Evolutionary conservation across 441 rosid species (phyloP).

Genomic region (Erysimum cheiri): DNA sequence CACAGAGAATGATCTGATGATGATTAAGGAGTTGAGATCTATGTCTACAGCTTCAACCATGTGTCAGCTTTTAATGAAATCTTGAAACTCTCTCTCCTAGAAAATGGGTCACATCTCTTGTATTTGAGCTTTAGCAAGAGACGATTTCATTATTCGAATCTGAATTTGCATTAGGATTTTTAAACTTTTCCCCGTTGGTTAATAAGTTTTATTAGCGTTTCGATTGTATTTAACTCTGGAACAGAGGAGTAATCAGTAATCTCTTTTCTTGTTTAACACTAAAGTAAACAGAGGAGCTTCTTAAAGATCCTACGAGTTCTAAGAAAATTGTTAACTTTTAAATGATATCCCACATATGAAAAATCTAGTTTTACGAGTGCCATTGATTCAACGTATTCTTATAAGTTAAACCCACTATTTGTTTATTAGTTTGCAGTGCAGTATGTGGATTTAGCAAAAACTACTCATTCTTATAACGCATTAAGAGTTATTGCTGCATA

Average conservation of each 20-base stretch:
- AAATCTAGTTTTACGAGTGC: background rate
- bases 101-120: background rate
- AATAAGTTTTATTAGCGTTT: background rate
- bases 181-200: background rate
- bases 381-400: background rate
- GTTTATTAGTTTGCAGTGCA: too few species aligned
- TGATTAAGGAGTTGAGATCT: slow-evolving; percentile 24
- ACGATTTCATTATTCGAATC: background rate
- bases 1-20: background rate
- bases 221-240: background rate
- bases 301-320: too few species aligned
- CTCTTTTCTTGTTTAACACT: background rate
- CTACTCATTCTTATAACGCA: too few species aligned
- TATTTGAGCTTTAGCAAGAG: background rate
- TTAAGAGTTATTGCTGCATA: background rate
- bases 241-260: background rate
- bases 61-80: slow-evolving; percentile 9
- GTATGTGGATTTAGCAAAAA: too few species aligned
- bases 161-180: background rate
- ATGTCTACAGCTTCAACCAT: background rate
- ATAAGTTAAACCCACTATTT: too few species aligned
- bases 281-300: background rate
- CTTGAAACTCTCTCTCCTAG: too few species aligned
- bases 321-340: too few species aligned
- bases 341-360: too few species aligned